Evolutionary conservation across 2,329 filamentous ascomycete genomes (phyloP).

Genomic region (Verticillium nonalfalfae): DNA sequence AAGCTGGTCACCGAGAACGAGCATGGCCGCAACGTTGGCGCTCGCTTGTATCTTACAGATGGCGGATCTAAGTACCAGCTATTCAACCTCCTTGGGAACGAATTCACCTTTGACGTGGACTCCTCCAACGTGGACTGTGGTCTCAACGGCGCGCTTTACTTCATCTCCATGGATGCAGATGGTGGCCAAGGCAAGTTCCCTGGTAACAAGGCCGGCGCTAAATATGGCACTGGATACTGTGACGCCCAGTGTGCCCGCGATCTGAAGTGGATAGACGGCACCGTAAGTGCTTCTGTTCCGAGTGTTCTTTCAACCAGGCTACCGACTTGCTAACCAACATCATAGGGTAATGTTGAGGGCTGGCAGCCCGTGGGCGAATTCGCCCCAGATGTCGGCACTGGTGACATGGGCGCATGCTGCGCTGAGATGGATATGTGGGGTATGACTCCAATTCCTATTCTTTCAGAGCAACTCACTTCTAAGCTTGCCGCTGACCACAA

Average conservation of each 20-base stretch:
- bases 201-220: constrained; percentile 45
- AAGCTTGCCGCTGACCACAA: background rate
- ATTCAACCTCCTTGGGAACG: constrained; percentile 59
- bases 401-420: constrained; percentile 49
- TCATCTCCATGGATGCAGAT: constrained; percentile 54
- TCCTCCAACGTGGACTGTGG: constrained; percentile 63
- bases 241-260: constrained; percentile 46
- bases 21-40: constrained; percentile 41
- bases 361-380: constrained; percentile 25
- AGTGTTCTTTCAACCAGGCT: too few relatives aligned
- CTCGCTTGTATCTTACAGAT: constrained; percentile 60
- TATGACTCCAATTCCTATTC: background rate
- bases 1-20: constrained; percentile 49
- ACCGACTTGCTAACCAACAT: background rate
- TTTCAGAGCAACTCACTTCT: background rate
- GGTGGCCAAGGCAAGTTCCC: constrained; percentile 44
- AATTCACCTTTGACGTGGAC: constrained; percentile 69
- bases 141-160: constrained; percentile 66
- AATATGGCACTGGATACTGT: constrained; percentile 53
- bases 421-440: constrained; percentile 57
- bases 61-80: constrained; percentile 56
- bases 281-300: constrained; percentile 11
- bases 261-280: constrained; percentile 52
- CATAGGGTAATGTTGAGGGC: constrained; percentile 42
- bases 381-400: constrained; percentile 40